Evolutionary conservation across 257 asterid genomes (phyloP), one percentile per base, ranked within the genome.

Genomic region (Capsicum baccatum): DNA sequence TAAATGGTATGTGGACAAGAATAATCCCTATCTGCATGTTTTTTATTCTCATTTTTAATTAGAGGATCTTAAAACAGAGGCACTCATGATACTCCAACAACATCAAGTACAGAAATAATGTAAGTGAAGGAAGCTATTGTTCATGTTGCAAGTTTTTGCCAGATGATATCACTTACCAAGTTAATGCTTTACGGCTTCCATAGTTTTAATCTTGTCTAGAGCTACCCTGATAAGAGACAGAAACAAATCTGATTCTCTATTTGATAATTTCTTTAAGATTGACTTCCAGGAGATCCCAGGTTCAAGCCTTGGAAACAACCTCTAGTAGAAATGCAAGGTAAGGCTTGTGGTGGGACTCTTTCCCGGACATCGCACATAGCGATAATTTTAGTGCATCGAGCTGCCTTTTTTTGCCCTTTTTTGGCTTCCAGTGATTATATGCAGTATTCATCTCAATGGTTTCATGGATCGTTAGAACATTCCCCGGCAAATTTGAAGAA

Each of bases 361-460:
- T 1, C 33, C 33, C 1, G 33, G 33, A 26, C 33, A 26, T 1
- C 1, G 33, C 33, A 1, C 33, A 26, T 26, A 26, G 33, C 33
- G 33, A 26, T 26, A 26, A 1, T 1, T 26, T 26, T 26, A 26
- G 33, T 1, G 33, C 33, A 26, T 1, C 33, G 33, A 26, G 1
- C 33, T 26, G 33, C 33, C 33, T 26, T 26, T 26, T 26, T 26
- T 26, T 1, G 33, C 33, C 33, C 33, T 26, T 26, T 26, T 26
- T 92, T 26, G 92, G 85, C 87, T 90, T 96, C 96, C 97, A 96
- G 83, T 90, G 91, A 87, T 90, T 92, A 83, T 83, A 90, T 52
- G 81, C 85, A 71, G 89, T 82, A 26, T 66, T 88, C 81, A 73
- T 82, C 50, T 62, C 69, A 50, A 69, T 88, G 60, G 85, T 84